Evolutionary conservation across 495 filamentous ascomycete genomes (phyloP), one percentile per base, ranked within the genome.

Genomic region (Evernia prunastri): DNA sequence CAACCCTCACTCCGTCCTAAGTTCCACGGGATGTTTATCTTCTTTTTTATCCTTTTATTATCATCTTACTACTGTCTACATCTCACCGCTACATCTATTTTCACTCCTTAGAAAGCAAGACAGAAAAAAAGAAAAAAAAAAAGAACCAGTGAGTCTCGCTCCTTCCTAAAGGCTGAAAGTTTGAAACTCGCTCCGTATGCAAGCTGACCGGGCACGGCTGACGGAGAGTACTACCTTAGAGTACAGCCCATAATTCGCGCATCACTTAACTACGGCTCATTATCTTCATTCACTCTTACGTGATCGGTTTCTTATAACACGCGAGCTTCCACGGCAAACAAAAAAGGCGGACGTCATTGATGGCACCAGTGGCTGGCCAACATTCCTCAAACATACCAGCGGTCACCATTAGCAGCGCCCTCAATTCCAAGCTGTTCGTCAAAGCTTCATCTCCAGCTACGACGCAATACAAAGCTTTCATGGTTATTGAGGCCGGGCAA

Each of bases 11-110:
- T 25, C n/a, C n/a, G 0, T 23, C 31, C 23, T 58, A 18, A n/a
- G n/a, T n/a, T n/a, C n/a, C n/a, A n/a, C n/a, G n/a, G n/a, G n/a
- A n/a, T n/a, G n/a, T n/a, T n/a, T n/a, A n/a, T n/a, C n/a, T n/a
- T n/a, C 58, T 31, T n/a, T 40, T 47, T 31, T 64, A 31, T 25
- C 15, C 36, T 49, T 39, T 35, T 58, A 51, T 62, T 53, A 20
- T 43, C 40, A 59, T 40, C 54, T 17, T 59, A 39, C 56, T 36
- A 23, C 63, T 51, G n/a, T 40, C 47, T n/a, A 47, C 54, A 42
- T 59, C 66, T 61, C 68, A 70, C 68, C 66, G 68, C 68, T 63
- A 54, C 29, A 36, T 61, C 54, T 29, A 54, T 51, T 29, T 13
- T 53, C 63, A 45, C 54, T 67, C 63, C 25, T 66, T 63, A 23